Conservation (phyloP, 352 stramenopile genomes). For the Thalassiosira pacifica region DNA sequence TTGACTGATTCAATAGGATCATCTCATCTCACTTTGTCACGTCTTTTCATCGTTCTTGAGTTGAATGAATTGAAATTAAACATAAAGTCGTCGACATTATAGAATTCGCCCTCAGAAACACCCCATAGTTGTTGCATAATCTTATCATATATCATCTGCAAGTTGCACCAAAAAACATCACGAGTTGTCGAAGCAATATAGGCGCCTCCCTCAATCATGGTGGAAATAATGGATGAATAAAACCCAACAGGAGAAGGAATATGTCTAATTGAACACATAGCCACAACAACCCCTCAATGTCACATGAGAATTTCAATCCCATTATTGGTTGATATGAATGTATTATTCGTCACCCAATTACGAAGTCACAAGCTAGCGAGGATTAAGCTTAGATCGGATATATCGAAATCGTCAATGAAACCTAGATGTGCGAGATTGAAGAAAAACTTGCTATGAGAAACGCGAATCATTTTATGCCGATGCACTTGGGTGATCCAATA, state of each 20-base stretch:
- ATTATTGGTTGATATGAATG: conserved; percentile 4
- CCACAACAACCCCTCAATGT: not conserved
- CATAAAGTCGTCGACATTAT: too few relatives aligned
- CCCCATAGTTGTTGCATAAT: too few relatives aligned
- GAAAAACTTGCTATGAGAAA: conserved; percentile 96
- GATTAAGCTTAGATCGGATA: conserved; percentile 37
- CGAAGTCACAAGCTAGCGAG: not conserved
- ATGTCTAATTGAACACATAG: not conserved
- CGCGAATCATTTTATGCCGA: conserved; percentile 75
- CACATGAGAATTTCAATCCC: not conserved
- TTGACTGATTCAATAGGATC: conserved; percentile 14
- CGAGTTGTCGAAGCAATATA: too few relatives aligned
- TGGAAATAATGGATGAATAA: too few relatives aligned
- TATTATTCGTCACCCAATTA: not conserved
- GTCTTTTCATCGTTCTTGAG: too few relatives aligned
- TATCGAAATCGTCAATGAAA: conserved; percentile 43
- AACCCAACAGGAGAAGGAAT: not conserved
- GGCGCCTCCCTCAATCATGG: not conserved
- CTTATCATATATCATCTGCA: too few relatives aligned
- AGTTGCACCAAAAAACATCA: too few relatives aligned
- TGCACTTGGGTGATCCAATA: conserved; percentile 20
- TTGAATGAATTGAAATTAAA: too few relatives aligned
- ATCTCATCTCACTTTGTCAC: too few relatives aligned
- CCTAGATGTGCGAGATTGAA: too few relatives aligned
- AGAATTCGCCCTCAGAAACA: too few relatives aligned